phyloP scores from a whole-genome alignment of 441 rosid species.

The Geranium incanum region DNA sequence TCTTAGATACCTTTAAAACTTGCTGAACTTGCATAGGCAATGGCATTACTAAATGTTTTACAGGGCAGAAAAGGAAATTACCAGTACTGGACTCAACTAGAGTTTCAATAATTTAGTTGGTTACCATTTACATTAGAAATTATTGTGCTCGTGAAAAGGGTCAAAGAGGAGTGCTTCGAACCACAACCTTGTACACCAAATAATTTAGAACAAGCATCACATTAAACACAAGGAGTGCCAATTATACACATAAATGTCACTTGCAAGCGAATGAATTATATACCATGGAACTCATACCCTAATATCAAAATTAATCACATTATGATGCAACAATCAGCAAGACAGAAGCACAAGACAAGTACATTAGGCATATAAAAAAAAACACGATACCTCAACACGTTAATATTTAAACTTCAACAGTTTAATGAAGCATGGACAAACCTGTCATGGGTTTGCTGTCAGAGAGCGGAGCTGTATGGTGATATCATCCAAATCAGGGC shows the following conservation, averaged over 20 bases:
- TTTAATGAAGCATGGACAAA: neutral
- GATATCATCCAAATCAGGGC: conserved; percentile 55
- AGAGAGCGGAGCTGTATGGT: conserved; percentile 35
- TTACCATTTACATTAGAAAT: too few relatives aligned
- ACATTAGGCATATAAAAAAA: neutral
- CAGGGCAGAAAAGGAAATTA: too few relatives aligned
- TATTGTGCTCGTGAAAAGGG: too few relatives aligned
- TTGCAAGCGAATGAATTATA: neutral
- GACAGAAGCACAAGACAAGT: neutral
- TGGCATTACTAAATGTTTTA: too few relatives aligned
- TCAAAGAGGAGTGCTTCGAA: neutral
- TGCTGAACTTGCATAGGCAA: too few relatives aligned
- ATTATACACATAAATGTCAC: neutral
- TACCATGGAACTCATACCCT: neutral
- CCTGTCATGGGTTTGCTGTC: neutral
- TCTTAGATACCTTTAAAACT: too few relatives aligned
- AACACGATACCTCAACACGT: too few relatives aligned
- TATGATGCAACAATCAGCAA: neutral
- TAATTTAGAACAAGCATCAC: neutral
- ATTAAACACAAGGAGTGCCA: neutral
- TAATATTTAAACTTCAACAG: neutral
- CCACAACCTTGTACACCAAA: neutral
- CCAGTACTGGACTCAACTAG: too few relatives aligned
- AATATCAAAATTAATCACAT: neutral
- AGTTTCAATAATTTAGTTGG: too few relatives aligned